These are phyloP conservation scores for Emydomyces testavorans DNA, from an alignment of 2,329 filamentous ascomycete genomes.

Conservation along the genomic window DNA sequence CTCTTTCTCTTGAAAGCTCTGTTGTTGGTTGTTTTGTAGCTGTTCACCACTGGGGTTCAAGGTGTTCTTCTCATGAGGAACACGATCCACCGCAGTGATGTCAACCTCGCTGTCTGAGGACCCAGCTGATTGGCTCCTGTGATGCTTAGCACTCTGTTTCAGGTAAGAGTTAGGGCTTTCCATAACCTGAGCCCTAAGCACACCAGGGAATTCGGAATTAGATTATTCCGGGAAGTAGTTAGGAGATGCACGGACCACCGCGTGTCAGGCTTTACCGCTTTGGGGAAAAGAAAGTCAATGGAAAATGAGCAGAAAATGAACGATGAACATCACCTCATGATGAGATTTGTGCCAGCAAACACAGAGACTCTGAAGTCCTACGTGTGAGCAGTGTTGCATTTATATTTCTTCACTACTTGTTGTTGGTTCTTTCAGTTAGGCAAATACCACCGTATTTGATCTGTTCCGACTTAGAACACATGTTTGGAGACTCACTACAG, in stretches of 20 bases:
- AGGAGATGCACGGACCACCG: constrained; percentile 11
- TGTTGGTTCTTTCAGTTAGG: background rate
- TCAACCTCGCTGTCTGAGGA: constrained; percentile 3
- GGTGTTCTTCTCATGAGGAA: background rate
- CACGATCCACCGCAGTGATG: constrained; percentile 2
- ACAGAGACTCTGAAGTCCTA: background rate
- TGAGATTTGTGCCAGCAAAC: background rate
- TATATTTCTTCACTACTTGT: background rate
- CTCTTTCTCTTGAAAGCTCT: too few species aligned
- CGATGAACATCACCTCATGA: background rate
- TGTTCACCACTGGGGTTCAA: background rate
- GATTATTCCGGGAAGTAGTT: background rate
- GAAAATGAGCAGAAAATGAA: background rate
- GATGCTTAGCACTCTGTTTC: background rate
- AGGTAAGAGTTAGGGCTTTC: constrained; percentile 1
- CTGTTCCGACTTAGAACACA: background rate
- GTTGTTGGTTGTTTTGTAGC: too few species aligned
- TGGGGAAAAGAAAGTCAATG: background rate
- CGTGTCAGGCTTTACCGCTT: constrained; percentile 5
- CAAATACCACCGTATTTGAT: constrained; percentile 7
- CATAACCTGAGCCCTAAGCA: background rate
- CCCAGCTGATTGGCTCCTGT: background rate
- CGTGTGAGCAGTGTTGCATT: background rate
- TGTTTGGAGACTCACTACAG: background rate
- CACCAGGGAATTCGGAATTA: background rate